A percentile compares a stretch with the other conserved stretches of the same genome.
phyloP scores from a whole-genome alignment of 2,329 filamentous ascomycete genomes.

The Thielaviopsis ethacetica region DNA sequence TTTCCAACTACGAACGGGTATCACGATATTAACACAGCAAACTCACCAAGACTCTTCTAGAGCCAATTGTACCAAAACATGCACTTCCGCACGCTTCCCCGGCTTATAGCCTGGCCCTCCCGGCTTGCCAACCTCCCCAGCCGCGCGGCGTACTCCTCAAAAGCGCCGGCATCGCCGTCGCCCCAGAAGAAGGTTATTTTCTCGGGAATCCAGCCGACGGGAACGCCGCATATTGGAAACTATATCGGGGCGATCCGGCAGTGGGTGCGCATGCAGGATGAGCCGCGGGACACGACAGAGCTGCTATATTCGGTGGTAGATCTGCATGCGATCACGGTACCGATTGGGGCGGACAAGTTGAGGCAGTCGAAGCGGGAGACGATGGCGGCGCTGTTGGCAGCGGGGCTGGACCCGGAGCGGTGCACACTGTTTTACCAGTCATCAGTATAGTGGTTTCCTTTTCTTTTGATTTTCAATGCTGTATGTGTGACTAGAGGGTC shows the following conservation, averaged over 20 bases:
- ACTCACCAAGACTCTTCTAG: too few relatives aligned
- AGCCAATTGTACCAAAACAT: too few relatives aligned
- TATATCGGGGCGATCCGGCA: slow-evolving; percentile 78
- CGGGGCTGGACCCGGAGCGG: slow-evolving; percentile 65
- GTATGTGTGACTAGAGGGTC: background rate
- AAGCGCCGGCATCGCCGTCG: slow-evolving; percentile 13
- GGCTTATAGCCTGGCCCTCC: too few relatives aligned
- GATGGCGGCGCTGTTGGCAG: slow-evolving; percentile 64
- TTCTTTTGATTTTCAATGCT: background rate
- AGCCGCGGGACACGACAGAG: slow-evolving; percentile 36
- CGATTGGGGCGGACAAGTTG: slow-evolving; percentile 47
- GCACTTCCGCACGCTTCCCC: too few relatives aligned
- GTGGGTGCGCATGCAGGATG: slow-evolving; percentile 70
- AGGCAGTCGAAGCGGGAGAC: slow-evolving; percentile 53
- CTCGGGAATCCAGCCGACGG: slow-evolving; percentile 94
- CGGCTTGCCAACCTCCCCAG: too few relatives aligned
- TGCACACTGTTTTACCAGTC: slow-evolving; percentile 74
- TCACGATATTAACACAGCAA: too few relatives aligned
- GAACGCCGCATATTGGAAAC: slow-evolving; percentile 85
- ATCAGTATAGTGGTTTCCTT: slow-evolving; percentile 31
- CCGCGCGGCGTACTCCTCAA: background rate
- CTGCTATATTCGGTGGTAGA: slow-evolving; percentile 83
- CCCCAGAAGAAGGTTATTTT: slow-evolving; percentile 43
- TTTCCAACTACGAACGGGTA: too few relatives aligned
- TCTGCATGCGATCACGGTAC: slow-evolving; percentile 77